These are phyloP conservation scores for Venturia nashicola DNA, from an alignment of 2,329 filamentous ascomycete species.

Conservation along the genomic window DNA sequence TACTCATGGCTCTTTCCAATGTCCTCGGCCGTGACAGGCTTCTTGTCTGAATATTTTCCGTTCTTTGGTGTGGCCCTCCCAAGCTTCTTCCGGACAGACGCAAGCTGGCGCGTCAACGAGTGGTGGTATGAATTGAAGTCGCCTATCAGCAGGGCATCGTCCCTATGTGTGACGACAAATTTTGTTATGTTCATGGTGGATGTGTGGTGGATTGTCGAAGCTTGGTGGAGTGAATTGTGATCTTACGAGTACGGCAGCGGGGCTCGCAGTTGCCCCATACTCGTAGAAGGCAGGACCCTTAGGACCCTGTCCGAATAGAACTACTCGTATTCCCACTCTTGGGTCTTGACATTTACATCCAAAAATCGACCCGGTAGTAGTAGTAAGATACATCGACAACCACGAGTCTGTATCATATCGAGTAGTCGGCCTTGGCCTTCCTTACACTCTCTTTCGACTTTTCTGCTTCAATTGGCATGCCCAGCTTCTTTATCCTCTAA, in stretches of 20 bases:
- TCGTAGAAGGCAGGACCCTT: too few species aligned
- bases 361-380: too few species aligned
- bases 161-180: constrained; percentile 66
- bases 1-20: constrained; percentile 68
- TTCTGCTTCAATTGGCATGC: background rate
- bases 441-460: background rate
- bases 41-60: constrained; percentile 68
- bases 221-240: too few species aligned
- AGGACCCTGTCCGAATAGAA: too few species aligned
- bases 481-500: too few species aligned
- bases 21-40: constrained; percentile 59
- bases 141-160: constrained; percentile 74
- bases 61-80: constrained; percentile 74
- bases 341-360: too few species aligned
- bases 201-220: background rate
- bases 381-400: too few species aligned
- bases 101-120: constrained; percentile 68
- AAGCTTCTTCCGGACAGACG: constrained; percentile 74
- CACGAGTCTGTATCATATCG: background rate
- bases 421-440: background rate
- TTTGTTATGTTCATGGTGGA: constrained; percentile 77
- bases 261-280: too few species aligned
- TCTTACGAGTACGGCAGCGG: too few species aligned
- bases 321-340: too few species aligned
- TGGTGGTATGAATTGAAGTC: constrained; percentile 79